Evolutionary conservation across 2,329 filamentous ascomycete species (phyloP), one percentile per base, ranked within the genome.

Genomic region (Aureobasidium sp.): DNA sequence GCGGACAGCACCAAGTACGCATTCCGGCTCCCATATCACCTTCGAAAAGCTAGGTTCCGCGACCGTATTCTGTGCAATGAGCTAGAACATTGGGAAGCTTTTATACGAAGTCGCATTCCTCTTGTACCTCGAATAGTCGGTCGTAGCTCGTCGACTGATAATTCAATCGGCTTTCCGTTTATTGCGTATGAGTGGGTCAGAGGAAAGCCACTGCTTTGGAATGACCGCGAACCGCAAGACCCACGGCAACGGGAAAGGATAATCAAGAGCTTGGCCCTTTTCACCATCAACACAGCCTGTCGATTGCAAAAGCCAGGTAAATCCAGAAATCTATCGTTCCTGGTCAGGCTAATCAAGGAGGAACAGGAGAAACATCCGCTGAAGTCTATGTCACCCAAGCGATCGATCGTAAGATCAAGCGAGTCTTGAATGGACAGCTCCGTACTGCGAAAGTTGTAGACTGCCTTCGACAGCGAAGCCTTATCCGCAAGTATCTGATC

Each of bases 401-500:
- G 14, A 44, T 44, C 14, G 24, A 44, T 16, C 40, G 40, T 8
- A 44, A 44, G 24, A 44, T 44, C 25, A 44, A 30, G 40, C 40
- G 40, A 30, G 40, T 44, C n/a, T 30, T 44, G 40, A 30, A 21
- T 17, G 40, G 40, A 17, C 24, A 30, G 24, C 40, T 44, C 35
- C 24, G n/a, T 3, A 44, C 25, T 30, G 40, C 40, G 25, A 29
- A 29, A 17, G 22, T 44, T 11, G 16, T 29, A 29, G 40, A 44
- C 40, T 44, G 40, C 25, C 38, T 41, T 25, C 38, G 38, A 24
- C 38, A 41, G 21, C 38, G 38, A 25, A 25, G 38, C 24, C 21
- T 41, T 25, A 27, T 44, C 3, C 40, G 25, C 24, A 44, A 44
- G 25, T 44, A 30, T 30, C 1, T 44, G 24, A 44, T 30, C 14